phyloP scores from a whole-genome alignment of 2,329 filamentous ascomycete species.

The Exophiala mesophila region DNA sequence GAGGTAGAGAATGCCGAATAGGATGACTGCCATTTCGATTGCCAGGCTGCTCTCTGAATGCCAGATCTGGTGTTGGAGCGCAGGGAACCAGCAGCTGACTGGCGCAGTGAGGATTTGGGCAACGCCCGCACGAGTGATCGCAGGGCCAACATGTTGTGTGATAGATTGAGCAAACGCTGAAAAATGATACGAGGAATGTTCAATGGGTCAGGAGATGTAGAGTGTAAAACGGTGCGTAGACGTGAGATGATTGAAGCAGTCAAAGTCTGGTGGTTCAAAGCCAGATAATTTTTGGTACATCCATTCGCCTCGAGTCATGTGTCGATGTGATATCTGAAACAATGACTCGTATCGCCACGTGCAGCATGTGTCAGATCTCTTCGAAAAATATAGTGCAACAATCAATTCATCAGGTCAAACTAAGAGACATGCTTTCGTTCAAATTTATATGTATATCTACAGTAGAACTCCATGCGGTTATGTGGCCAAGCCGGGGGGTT shows the following conservation, averaged over 20 bases:
- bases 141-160: conserved; percentile 60
- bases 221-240: too few species aligned
- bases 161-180: neutral
- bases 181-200: neutral
- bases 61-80: conserved; percentile 46
- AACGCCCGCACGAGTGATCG: conserved; percentile 61
- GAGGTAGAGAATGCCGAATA: conserved; percentile 47
- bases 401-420: too few species aligned
- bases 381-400: too few species aligned
- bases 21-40: conserved; percentile 38
- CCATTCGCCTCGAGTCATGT: neutral
- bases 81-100: conserved; percentile 49
- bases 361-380: too few species aligned
- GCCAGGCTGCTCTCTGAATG: conserved; percentile 47
- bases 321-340: neutral
- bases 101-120: conserved; percentile 59
- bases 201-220: neutral
- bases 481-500: too few species aligned
- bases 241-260: conserved; percentile 8
- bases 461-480: too few species aligned
- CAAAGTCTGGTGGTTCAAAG: conserved; percentile 5
- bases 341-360: neutral
- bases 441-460: too few species aligned
- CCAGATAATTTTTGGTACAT: conserved; percentile 2
- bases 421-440: too few species aligned